Percentiles rank a stretch among this genome's conserved stretches.
Evolutionary conservation across 768 basidiomycete species (phyloP).

Genomic region (Mycena capillaripes): DNA sequence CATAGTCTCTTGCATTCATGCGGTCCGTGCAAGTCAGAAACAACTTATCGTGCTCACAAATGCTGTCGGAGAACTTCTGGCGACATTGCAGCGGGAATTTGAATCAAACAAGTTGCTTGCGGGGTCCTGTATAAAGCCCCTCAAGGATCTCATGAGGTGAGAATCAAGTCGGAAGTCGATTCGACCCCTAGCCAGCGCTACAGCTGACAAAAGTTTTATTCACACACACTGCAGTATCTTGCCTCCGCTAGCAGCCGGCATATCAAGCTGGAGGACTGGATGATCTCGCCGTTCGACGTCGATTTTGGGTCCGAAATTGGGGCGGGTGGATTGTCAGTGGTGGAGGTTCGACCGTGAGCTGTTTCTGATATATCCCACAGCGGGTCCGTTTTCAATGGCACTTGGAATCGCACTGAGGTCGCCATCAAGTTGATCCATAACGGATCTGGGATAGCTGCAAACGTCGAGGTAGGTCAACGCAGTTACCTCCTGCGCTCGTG

Average conservation of each 20-base stretch:
- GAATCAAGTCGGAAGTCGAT: neutral
- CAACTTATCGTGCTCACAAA: neutral
- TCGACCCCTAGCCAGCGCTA: neutral
- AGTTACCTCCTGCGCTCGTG: neutral
- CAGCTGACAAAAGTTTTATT: conserved; percentile 9
- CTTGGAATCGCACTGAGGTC: conserved; percentile 18
- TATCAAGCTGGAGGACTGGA: conserved; percentile 10
- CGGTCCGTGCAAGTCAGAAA: neutral
- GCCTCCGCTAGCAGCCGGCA: neutral
- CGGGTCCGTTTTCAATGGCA: conserved; percentile 9
- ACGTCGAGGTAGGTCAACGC: neutral
- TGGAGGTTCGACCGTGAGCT: neutral
- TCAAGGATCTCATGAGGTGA: conserved; percentile 8
- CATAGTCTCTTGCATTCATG: neutral
- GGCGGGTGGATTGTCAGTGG: conserved; percentile 19
- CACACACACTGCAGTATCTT: conserved; percentile 16
- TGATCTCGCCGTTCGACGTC: conserved; percentile 22
- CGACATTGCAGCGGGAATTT: conserved; percentile 22
- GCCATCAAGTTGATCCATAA: conserved; percentile 24
- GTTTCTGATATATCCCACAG: neutral
- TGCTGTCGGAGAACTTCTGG: conserved; percentile 7
- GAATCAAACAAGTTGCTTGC: neutral
- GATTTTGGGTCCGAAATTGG: conserved; percentile 23
- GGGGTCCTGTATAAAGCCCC: neutral
- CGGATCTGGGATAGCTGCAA: neutral